Base-by-base conservation (phyloP, 2,329 filamentous ascomycete genomes). In the Oidium heveae region DNA sequence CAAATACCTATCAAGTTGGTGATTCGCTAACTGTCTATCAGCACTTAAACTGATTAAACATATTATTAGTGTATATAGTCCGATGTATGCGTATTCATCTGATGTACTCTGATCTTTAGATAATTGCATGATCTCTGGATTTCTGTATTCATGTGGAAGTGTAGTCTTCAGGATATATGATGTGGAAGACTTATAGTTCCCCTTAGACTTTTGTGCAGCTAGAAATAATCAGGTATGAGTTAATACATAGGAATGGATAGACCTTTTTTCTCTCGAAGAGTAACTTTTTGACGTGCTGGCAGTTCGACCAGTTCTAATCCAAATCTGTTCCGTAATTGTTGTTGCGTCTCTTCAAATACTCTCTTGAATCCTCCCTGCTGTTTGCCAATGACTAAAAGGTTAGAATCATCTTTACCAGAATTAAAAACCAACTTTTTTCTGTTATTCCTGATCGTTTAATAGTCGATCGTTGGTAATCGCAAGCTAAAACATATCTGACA, bases 221-320 rank as follows among this genome's bases (percentile, higher is more conserved):
- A 57, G 55, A 57, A 8, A 9, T 28, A 10, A 16, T 60, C 43
- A 57, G 46, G 22, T 16, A 46, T 16, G 55, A 68, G 79, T 82
- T 34, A 15, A 4, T 2, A 4, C 34, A 32, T 20, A 24, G n/a
- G 44, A 51, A 33, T 7, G 8, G 24, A 8, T 20, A 63, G 68
- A 80, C 82, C 84, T 72, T 84, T 80, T 61, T 86, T 77, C 64
- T 94, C 84, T 56, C 79, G 79, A 36, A 94, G 68, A 0, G 86
- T 86, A 52, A 84, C 74, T 66, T 87, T 93, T 63, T 95, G 89
- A 62, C 76, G 77, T 1, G 75, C 72, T 0, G 91, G 87, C 52
- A 96, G 72, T 68, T 95, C 88, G 4, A 78, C 73, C 73, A 98
- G 76, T 65, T 88, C 76, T 87, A 96, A 94, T n/a, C 91, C 91